Evolutionary conservation across 163 green algal genomes (phyloP).

Genomic region (Chloroidium sp.): DNA sequence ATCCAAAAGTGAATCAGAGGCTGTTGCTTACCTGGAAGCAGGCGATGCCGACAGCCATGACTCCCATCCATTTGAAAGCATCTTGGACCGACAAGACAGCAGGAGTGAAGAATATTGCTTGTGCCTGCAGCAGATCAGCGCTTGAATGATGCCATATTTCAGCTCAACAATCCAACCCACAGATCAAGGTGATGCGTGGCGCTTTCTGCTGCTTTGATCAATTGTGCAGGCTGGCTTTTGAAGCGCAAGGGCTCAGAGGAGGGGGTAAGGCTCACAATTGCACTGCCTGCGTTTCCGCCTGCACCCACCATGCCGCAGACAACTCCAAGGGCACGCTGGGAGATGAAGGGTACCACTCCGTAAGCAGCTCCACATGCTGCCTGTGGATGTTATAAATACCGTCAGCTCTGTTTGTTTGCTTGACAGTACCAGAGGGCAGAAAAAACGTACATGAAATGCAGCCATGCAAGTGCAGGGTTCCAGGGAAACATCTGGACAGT

Average conservation of each 20-base stretch:
- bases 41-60: constrained; percentile 65
- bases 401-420: background rate
- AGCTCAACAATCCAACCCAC: too few relatives aligned
- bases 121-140: background rate
- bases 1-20: constrained; percentile 54
- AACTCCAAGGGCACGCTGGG: constrained; percentile 70
- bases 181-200: too few relatives aligned
- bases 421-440: background rate
- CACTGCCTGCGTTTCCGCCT: constrained; percentile 39
- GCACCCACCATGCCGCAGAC: constrained; percentile 84
- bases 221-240: constrained; percentile 15
- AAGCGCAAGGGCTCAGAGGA: background rate
- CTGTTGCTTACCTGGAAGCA: background rate
- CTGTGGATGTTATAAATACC: constrained; percentile 6
- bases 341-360: constrained; percentile 86
- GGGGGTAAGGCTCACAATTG: constrained; percentile 6
- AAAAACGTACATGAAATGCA: too few relatives aligned
- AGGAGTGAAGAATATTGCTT: background rate
- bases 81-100: constrained; percentile 14
- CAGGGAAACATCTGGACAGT: too few relatives aligned
- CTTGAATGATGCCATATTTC: too few relatives aligned
- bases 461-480: too few relatives aligned
- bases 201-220: background rate
- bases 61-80: constrained; percentile 64
- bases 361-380: constrained; percentile 59